Percentiles rank a stretch among this genome's conserved stretches.
Conservation (phyloP, 2,329 filamentous ascomycete genomes). For the Lachnellula cervina region DNA sequence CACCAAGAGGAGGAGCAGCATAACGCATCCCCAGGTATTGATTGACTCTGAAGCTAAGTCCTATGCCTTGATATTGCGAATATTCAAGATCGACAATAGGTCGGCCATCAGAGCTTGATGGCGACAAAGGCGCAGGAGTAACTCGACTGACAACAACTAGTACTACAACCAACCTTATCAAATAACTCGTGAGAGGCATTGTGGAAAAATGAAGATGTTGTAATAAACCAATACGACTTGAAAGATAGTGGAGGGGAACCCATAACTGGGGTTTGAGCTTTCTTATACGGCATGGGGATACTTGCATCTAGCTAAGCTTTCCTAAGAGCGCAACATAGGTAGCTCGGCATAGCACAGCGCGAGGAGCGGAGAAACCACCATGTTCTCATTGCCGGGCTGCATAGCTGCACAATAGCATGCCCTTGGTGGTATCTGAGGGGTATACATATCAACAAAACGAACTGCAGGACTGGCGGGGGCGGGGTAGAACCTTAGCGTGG, state of each 20-base stretch:
- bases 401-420: not conserved
- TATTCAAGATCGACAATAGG: conserved; percentile 59
- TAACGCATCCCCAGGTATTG: conserved; percentile 72
- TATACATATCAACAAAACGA: no score
- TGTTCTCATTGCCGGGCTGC: no score
- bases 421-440: no score
- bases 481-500: no score
- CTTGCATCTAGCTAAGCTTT: not conserved
- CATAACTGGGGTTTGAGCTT: no score
- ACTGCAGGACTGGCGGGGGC: no score
- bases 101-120: not conserved
- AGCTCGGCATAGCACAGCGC: not conserved
- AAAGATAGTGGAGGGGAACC: no score
- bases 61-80: conserved; percentile 56
- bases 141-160: not conserved
- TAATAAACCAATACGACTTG: not conserved
- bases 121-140: not conserved
- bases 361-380: not conserved
- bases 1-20: conserved; percentile 61
- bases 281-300: not conserved
- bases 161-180: not conserved
- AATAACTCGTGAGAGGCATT: not conserved
- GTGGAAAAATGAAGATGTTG: not conserved
- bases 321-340: not conserved
- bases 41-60: conserved; percentile 51